Conservation (phyloP, 441 rosid genomes). For the Pelargonium myrrhifolium region DNA sequence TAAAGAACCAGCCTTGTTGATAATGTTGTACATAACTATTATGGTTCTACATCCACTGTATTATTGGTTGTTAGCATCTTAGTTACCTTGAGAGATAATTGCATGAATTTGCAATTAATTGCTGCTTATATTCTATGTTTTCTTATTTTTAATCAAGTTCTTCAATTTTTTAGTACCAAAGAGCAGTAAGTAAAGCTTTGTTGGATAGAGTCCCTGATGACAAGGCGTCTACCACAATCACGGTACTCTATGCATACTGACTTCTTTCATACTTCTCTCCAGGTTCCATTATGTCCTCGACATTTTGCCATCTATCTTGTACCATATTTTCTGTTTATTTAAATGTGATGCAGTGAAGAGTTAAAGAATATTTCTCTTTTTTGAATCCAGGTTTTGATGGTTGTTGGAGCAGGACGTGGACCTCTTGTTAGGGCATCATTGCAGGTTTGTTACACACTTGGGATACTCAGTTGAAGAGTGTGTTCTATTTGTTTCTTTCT, state of each 20-base stretch:
- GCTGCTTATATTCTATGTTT: not conserved
- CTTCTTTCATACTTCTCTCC: not conserved
- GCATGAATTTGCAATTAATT: constrained; percentile 10
- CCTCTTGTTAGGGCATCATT: constrained; percentile 97
- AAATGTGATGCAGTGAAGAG: constrained; percentile 13
- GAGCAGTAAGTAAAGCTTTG: constrained; percentile 79
- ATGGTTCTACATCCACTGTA: no score
- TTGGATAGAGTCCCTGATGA: constrained; percentile 80
- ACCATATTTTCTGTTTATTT: not conserved
- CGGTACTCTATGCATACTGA: constrained; percentile 40
- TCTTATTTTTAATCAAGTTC: constrained; percentile 17
- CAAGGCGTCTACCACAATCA: constrained; percentile 41
- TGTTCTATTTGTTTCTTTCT: constrained; percentile 5
- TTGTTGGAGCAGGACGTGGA: constrained; percentile 99
- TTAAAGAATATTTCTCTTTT: constrained; percentile 12
- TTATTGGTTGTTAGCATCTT: no score
- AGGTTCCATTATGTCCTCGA: constrained; percentile 1
- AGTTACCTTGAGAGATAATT: not conserved
- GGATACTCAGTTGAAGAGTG: not conserved
- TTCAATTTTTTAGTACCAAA: constrained; percentile 66
- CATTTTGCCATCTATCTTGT: constrained; percentile 7
- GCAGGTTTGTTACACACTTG: constrained; percentile 47
- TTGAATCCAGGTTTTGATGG: constrained; percentile 78
- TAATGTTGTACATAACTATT: no score
- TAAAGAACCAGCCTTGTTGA: no score